Evolutionary conservation across 305 asterid species (phyloP), one percentile per base, ranked within the genome.

Genomic region (Ilex paraguariensis): DNA sequence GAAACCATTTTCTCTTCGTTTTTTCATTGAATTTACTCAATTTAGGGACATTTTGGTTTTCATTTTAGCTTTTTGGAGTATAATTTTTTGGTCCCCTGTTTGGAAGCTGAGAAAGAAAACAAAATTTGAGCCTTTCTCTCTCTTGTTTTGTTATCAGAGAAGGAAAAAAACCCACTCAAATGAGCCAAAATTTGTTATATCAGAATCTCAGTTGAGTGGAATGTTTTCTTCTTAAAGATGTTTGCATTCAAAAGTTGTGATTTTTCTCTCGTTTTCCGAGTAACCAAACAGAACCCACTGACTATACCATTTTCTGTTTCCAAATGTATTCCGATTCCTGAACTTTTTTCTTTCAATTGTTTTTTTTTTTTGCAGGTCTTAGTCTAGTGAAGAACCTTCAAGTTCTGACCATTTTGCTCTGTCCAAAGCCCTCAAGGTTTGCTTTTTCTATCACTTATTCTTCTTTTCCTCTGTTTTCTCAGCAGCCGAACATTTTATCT

Each of bases 401-500:
- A 58, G 17, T 49, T 66, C 39, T 8, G 42, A 62, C 50, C 50
- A 12, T 48, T 65, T 50, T 69, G 33, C n/a, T 32, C 16, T 13
- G 48, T 36, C 32, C 15, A 15, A 30, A 61, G 58, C 46, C 40
- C 31, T 67, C 62, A 59, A 63, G 59, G 56, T 45, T 59, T 13
- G 50, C 50, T 45, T 13, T 45, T 13, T 45, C 50, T 45, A 8
- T 45, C 50, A 7, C 50, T 12, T 49, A 49, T n/a, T 61, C 55
- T 57, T 42, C 58, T 62, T 68, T 65, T 40, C 56, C 39, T 59
- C 59, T 39, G 50, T 31, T 33, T 64, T 63, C 32, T 55, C 28
- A 30, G 5, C n/a, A 54, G 59, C 59, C 8, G 56, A 73, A 52
- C 31, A n/a, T 76, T 62, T 68, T 79, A 59, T 60, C 54, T 62